Evolutionary conservation across 345 rosid species (phyloP).

Genomic region (Eucalyptus albens): DNA sequence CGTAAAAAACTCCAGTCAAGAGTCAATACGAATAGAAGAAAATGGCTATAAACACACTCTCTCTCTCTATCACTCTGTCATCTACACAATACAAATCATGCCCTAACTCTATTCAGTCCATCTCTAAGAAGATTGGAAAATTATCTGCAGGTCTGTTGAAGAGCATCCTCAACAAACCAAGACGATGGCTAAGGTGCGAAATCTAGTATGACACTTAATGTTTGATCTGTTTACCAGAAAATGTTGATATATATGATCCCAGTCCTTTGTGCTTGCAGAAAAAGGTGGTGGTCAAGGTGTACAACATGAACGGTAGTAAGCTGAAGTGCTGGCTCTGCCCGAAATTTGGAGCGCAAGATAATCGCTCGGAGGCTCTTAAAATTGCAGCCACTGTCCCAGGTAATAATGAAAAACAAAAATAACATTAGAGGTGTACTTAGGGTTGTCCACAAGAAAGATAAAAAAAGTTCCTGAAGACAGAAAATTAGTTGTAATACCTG

Average conservation of each 20-base stretch:
- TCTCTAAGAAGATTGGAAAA: neutral
- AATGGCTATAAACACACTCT: neutral
- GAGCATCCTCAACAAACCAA: neutral
- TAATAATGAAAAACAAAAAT: neutral
- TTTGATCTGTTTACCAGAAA: neutral
- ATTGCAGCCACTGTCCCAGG: neutral
- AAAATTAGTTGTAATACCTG: neutral
- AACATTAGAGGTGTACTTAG: neutral
- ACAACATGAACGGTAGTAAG: neutral
- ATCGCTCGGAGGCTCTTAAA: constrained; percentile 5
- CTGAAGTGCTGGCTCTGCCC: neutral
- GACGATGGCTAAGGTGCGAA: neutral
- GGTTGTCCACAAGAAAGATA: neutral
- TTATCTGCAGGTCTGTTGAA: neutral
- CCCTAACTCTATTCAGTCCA: neutral
- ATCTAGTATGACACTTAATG: neutral
- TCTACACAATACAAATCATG: neutral
- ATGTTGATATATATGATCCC: neutral
- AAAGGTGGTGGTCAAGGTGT: constrained; percentile 12
- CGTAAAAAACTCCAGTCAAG: neutral
- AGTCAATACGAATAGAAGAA: neutral
- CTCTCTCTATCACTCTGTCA: neutral
- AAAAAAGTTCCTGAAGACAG: neutral
- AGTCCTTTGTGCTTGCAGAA: neutral
- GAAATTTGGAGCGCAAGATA: neutral